These are phyloP conservation scores for Bipolaris gigantea DNA, from an alignment of 2,329 filamentous ascomycete genomes.

Conservation along the genomic window DNA sequence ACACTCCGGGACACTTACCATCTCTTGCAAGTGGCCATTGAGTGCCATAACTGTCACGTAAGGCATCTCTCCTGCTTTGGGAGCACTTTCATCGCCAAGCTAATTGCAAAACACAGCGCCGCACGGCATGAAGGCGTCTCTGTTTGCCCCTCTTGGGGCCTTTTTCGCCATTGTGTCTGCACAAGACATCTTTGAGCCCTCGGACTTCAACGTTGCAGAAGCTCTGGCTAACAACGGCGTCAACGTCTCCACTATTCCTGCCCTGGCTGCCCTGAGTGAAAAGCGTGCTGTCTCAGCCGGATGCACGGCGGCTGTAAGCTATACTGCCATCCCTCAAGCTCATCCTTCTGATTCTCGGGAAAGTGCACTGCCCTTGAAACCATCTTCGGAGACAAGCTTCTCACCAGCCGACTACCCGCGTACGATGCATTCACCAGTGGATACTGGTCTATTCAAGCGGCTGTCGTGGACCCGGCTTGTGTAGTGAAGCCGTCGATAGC, in stretches of 20 bases:
- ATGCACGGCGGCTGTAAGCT: constrained; percentile 28
- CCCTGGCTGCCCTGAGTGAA: constrained; percentile 6
- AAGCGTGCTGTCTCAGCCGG: not conserved
- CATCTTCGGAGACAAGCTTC: constrained; percentile 26
- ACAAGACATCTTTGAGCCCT: constrained; percentile 18
- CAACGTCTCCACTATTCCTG: constrained; percentile 22
- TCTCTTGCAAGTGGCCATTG: not conserved
- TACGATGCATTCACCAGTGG: constrained; percentile 25
- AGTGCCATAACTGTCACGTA: not conserved
- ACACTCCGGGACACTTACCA: not conserved
- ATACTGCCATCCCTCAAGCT: not conserved
- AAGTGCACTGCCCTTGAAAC: constrained; percentile 28
- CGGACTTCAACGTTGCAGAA: constrained; percentile 22
- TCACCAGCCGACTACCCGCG: constrained; percentile 10
- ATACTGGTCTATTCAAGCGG: constrained; percentile 37
- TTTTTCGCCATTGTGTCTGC: constrained; percentile 10
- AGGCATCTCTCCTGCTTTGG: constrained; percentile 22
- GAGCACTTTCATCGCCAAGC: not conserved
- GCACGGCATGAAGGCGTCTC: constrained; percentile 10
- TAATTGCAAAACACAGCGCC: not conserved
- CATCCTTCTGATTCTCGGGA: constrained; percentile 2
- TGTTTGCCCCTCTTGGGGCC: constrained; percentile 5
- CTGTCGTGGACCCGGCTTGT: constrained; percentile 25
- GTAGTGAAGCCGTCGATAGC: constrained; percentile 28
- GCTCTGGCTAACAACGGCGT: constrained; percentile 24